Conservation (phyloP, 164 flowering plant species). For the Dillenia turbinata region DNA sequence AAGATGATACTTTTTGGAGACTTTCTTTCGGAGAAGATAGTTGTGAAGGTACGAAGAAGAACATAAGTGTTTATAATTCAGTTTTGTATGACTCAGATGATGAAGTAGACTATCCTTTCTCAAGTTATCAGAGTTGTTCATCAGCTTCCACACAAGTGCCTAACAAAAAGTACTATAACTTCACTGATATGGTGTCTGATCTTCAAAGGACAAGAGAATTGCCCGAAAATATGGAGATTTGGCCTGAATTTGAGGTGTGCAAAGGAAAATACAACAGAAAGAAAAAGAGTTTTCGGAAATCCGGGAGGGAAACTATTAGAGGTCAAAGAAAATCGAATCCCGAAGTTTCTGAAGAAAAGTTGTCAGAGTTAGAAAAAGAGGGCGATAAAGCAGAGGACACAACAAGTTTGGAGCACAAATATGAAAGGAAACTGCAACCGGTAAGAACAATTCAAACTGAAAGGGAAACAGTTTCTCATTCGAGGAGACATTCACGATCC, state of each 20-base stretch:
- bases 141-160: background rate
- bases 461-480: constrained; percentile 11
- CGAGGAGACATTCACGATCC: constrained; percentile 4
- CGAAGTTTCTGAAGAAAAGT: constrained; percentile 5
- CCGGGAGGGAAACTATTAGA: constrained; percentile 15
- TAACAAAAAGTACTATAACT: constrained; percentile 17
- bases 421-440: constrained; percentile 11
- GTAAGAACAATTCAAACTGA: constrained; percentile 10
- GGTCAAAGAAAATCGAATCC: constrained; percentile 6
- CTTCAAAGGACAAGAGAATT: constrained; percentile 19
- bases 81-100: constrained; percentile 24
- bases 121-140: constrained; percentile 24
- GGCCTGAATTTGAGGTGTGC: background rate
- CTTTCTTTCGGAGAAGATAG: constrained; percentile 41
- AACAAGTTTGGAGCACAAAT: constrained; percentile 11
- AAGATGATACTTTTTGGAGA: constrained; percentile 39
- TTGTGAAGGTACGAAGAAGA: constrained; percentile 19
- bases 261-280: constrained; percentile 7
- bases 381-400: constrained; percentile 3
- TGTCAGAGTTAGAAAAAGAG: constrained; percentile 4
- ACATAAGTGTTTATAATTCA: constrained; percentile 11
- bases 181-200: constrained; percentile 21
- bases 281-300: constrained; percentile 9
- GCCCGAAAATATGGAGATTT: constrained; percentile 8
- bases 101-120: constrained; percentile 20